Evolutionary conservation across 257 asterid species (phyloP).

Genomic region (Nyctanthes arbortristis): DNA sequence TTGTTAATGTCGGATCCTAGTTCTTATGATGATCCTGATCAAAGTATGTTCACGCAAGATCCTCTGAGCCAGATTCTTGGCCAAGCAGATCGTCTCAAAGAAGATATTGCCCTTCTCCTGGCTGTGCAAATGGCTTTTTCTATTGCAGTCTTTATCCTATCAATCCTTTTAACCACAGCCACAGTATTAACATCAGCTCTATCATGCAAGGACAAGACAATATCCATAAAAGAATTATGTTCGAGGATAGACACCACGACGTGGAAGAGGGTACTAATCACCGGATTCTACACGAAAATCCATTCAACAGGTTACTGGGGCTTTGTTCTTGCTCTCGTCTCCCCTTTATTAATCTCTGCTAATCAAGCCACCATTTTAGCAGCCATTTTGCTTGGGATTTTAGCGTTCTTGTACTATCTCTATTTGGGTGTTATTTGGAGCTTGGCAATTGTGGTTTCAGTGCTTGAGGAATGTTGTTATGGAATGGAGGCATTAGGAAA

Average conservation of each 20-base stretch:
- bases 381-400: constrained; percentile 10
- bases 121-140: constrained; percentile 24
- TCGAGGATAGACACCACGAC: constrained; percentile 23
- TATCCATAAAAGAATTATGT: constrained; percentile 27
- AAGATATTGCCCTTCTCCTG: constrained; percentile 16
- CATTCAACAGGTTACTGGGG: constrained; percentile 30
- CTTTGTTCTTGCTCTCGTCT: not conserved
- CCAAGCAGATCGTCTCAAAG: constrained; percentile 18
- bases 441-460: constrained; percentile 34
- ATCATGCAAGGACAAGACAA: constrained; percentile 27
- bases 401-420: constrained; percentile 6
- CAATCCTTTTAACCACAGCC: constrained; percentile 33
- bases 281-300: constrained; percentile 25
- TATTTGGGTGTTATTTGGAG: constrained; percentile 21
- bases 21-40: constrained; percentile 20
- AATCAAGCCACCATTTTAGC: constrained; percentile 7
- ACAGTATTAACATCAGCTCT: constrained; percentile 34
- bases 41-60: not conserved
- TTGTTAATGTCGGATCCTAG: constrained; percentile 21
- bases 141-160: constrained; percentile 25
- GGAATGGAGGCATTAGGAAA: constrained; percentile 46
- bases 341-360: constrained; percentile 11
- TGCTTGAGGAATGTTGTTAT: constrained; percentile 40
- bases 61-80: not conserved
- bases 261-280: constrained; percentile 32